phyloP scores from a whole-genome alignment of 805 yeast species.

The Ogataea sp. region DNA sequence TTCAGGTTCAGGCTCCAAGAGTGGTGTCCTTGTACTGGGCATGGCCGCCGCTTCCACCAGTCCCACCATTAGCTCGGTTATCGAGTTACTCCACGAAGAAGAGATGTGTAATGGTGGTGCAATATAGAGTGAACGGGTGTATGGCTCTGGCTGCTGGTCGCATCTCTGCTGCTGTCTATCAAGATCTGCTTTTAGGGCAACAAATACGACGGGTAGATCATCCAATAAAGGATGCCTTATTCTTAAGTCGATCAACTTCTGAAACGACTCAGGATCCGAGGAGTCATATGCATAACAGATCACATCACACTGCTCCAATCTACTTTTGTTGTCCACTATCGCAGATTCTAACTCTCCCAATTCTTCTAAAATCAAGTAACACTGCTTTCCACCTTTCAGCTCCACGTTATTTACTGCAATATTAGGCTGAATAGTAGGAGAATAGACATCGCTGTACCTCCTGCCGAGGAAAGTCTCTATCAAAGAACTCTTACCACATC shows the following conservation, averaged over 20 bases:
- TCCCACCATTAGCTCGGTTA: slow-evolving; percentile 78
- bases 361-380: slow-evolving; percentile 86
- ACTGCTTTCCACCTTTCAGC: slow-evolving; percentile 89
- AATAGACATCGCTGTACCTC: slow-evolving; percentile 57
- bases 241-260: slow-evolving; percentile 67
- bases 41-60: slow-evolving; percentile 79
- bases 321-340: slow-evolving; percentile 57
- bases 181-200: slow-evolving; percentile 89
- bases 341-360: slow-evolving; percentile 83
- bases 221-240: slow-evolving; percentile 48
- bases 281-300: slow-evolving; percentile 88
- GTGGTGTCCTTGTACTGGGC: slow-evolving; percentile 76
- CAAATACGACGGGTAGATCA: slow-evolving; percentile 74
- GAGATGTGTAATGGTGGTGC: slow-evolving; percentile 88
- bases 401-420: slow-evolving; percentile 91
- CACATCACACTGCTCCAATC: slow-evolving; percentile 84
- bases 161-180: slow-evolving; percentile 93
- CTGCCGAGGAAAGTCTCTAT: slow-evolving; percentile 77
- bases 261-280: slow-evolving; percentile 91
- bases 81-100: slow-evolving; percentile 80
- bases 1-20: slow-evolving; percentile 58
- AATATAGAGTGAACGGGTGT: slow-evolving; percentile 54
- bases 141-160: slow-evolving; percentile 80
- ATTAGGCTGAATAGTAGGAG: slow-evolving; percentile 76
- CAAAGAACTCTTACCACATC: slow-evolving; percentile 81